Conservation (phyloP, 768 basidiomycete genomes). For the Boletus speciosus region DNA sequence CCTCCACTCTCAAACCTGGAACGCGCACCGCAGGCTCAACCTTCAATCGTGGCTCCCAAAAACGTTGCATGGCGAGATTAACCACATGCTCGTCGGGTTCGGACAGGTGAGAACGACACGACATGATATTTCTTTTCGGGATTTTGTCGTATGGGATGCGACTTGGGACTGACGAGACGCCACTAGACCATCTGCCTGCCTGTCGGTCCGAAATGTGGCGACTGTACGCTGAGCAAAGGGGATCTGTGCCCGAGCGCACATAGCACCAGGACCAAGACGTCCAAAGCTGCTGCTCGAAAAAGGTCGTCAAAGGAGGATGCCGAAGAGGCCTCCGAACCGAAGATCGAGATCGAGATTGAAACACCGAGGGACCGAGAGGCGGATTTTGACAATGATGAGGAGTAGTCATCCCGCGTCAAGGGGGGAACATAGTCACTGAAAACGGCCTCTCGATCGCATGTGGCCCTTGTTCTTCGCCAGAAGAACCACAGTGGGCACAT, state of each 20-base stretch:
- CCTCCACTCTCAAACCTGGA: not conserved
- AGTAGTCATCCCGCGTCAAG: not conserved
- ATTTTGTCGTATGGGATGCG: not conserved
- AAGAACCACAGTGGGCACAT: no score
- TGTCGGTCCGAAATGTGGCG: constrained; percentile 59
- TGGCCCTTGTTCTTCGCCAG: not conserved
- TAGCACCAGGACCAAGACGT: constrained; percentile 20
- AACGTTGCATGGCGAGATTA: constrained; percentile 71
- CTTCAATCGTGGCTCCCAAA: constrained; percentile 82
- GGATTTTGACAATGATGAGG: not conserved
- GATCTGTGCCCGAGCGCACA: constrained; percentile 68
- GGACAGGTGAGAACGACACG: constrained; percentile 56
- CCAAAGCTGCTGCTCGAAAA: constrained; percentile 11
- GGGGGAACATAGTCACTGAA: not conserved
- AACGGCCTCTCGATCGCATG: not conserved
- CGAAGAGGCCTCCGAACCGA: constrained; percentile 28
- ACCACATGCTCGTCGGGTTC: constrained; percentile 78
- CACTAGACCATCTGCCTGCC: constrained; percentile 64
- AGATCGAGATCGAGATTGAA: constrained; percentile 40
- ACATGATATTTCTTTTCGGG: not conserved
- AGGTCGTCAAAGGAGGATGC: not conserved
- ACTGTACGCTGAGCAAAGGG: constrained; percentile 53
- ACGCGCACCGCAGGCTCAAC: constrained; percentile 48
- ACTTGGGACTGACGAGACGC: not conserved
- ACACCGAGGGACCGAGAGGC: not conserved